Evolutionary conservation across 139 green algal species (phyloP), one percentile per base, ranked within the genome.

Genomic region (Micromonas pusilla): DNA sequence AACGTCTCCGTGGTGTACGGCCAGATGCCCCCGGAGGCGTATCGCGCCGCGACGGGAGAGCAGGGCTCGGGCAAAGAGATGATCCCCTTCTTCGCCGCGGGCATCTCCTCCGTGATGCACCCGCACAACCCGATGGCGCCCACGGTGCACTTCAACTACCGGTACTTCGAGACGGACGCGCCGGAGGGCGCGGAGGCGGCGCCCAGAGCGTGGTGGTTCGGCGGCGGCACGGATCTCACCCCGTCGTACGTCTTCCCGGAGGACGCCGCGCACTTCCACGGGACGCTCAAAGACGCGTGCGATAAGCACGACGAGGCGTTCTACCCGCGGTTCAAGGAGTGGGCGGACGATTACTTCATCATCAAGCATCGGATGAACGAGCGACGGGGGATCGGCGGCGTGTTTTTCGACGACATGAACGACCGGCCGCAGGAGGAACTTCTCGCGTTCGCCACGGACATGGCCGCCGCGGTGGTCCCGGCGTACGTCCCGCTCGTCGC

Each of bases 71-170:
- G 34, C 65, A 76, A 76, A 36, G 66, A 70, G 54, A 70, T 62
- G 38, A 93, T 99, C 74, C 95, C 95, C 13, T 99, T 98, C 89
- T 99, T 99, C 70, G 96, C 94, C 3, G 90, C 92, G 13, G 95
- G 96, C 77, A 96, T 99, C 81, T 93, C 84, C 78, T 96, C 87
- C 6, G 74, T 99, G 4, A 97, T 99, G 92, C 96, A 99, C 87
- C 96, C 96, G 0, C 80, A 85, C 70, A 99, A 99, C 89, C 95
- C 95, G 2, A 90, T 96, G 70, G 89, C 86, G 19, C 95, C 95
- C 36, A 98, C 94, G 37, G 97, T 98, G 93, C 95, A 99, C 90
- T 98, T 98, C 88, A 98, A 99, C 90, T 99, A 98, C 89, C 88
- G 95, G 30, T 98, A 97, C 85, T 99, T 99, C 85, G 92, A 98